Base-by-base conservation (phyloP, 495 filamentous ascomycete species). In the Trichoderma virens region DNA sequence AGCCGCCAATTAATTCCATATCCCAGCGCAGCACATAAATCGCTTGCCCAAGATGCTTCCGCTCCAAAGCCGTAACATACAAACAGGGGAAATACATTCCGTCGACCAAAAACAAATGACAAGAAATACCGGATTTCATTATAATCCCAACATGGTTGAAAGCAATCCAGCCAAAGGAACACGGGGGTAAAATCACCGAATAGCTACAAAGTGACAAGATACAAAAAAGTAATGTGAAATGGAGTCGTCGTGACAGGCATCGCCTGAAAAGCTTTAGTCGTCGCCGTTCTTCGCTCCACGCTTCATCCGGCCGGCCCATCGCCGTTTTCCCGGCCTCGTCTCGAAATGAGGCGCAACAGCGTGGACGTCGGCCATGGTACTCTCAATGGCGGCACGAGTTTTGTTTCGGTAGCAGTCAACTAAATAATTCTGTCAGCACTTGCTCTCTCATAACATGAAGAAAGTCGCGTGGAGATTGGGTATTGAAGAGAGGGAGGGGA, bases 381-480 rank as follows among this genome's bases (percentile, higher is more conserved):
- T 83, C 61, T 92, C 80, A 80, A 94, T 91, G 51, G 88, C 88
- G 65, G 81, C 88, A 62, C 88, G 83, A 78, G 93, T 95, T 79
- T 97, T 98, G 71, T 92, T 95, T 38, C 94, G 85, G 73, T 97
- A 97, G 63, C 88, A 90, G 69, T 98, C 94, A 73, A 98, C 93
- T 98, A 69, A 18, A 65, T 45, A 67, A 77, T 66, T 76, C 67
- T 25, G 64, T 20, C 2, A 47, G 41, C 11, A n/a, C 25, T 34
- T 38, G 2, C n/a, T 16, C 14, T 27, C 31, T 39, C 30, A n/a
- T n/a, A n/a, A n/a, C n/a, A n/a, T n/a, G n/a, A n/a, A n/a, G n/a
- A n/a, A n/a, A n/a, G n/a, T n/a, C n/a, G n/a, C n/a, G n/a, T n/a
- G n/a, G n/a, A n/a, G n/a, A n/a, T n/a, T n/a, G n/a, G n/a, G n/a